phyloP scores from a whole-genome alignment of 169 alveolate species.

The Neospora caninum region DNA sequence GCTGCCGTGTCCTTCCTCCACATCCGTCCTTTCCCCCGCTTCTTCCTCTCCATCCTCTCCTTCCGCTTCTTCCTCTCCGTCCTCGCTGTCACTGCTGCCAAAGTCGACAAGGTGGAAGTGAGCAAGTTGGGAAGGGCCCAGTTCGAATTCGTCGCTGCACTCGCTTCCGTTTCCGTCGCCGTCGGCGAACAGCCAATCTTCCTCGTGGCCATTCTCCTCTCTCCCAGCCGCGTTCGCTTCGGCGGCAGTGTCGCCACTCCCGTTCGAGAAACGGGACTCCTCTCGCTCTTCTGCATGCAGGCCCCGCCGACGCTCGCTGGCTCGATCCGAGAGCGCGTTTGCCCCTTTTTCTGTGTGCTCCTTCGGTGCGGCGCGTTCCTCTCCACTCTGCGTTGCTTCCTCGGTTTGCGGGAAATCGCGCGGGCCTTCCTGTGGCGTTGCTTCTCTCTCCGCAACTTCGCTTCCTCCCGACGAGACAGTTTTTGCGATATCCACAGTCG shows the following conservation, averaged over 20 bases:
- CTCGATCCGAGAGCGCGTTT: neutral
- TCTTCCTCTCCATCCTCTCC: neutral
- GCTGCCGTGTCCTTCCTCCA: neutral
- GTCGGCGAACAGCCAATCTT: neutral
- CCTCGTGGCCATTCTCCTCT: neutral
- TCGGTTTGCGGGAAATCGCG: too few relatives aligned
- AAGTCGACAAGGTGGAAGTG: neutral
- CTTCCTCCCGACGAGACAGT: too few relatives aligned
- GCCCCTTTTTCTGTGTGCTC: neutral
- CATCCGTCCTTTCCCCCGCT: neutral
- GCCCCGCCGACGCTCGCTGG: neutral
- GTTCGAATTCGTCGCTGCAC: constrained; percentile 9
- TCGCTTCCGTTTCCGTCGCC: neutral
- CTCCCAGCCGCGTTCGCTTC: neutral
- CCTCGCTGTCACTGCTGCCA: neutral
- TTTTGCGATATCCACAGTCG: too few relatives aligned
- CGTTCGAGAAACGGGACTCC: neutral
- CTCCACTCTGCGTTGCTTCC: neutral
- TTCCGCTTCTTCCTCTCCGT: neutral
- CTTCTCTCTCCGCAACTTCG: too few relatives aligned
- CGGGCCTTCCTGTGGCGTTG: too few relatives aligned
- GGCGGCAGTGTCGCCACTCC: too few relatives aligned
- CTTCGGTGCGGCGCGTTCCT: neutral
- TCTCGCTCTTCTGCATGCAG: neutral
- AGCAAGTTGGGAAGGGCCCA: constrained; percentile 1